Base-by-base conservation (phyloP, 208 protist species). In the Leishmania major region DNA sequence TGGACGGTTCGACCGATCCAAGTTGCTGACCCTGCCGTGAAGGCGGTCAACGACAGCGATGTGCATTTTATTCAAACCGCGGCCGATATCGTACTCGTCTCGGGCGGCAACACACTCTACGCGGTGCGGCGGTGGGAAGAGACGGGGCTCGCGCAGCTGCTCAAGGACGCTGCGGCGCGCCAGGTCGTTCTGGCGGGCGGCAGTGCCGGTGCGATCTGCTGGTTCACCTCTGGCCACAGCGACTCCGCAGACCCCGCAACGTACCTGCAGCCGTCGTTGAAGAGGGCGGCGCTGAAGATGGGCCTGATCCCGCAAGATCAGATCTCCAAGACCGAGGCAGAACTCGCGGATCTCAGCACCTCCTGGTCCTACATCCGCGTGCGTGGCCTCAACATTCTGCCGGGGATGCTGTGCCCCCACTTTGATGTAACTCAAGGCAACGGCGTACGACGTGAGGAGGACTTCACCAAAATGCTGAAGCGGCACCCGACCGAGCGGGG, bases 61-160 rank as follows among this genome's bases (percentile, higher is more conserved):
- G 81, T 72, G 19, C 70, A 86, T 25, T 87, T 92, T 47, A 64
- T 93, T 22, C 43, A 82, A 35, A 53, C 80, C 28, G 40, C 75
- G 35, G 96, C 95, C 0, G 92, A 97, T 66, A 85, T 96, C 25
- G 76, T 98, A 57, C 69, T 98, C 28, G 91, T 96, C 7, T 94
- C 92, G 13, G 96, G 95, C 11, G 96, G 96, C 75, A 98, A 98
- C 87, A 98, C 93, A 15, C 92, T 98, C 49, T 98, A 93, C 80
- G 96, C 96, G 11, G 80, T 97, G 22, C 93, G 95, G 5, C 89
- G 96, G 13, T 98, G 94, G 94, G 93, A 95, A 45, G 91, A 96
- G 79, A 92, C 92, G 19, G 95, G 96, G 3, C 75, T 98, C 4
- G 92, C 89, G 55, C 62, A 47, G 53, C 84, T 91, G 76, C 75